Percentiles rank a stretch among this genome's conserved stretches.
Evolutionary conservation across 139 green algal genomes (phyloP).

Genomic region (Volvox africanus): DNA sequence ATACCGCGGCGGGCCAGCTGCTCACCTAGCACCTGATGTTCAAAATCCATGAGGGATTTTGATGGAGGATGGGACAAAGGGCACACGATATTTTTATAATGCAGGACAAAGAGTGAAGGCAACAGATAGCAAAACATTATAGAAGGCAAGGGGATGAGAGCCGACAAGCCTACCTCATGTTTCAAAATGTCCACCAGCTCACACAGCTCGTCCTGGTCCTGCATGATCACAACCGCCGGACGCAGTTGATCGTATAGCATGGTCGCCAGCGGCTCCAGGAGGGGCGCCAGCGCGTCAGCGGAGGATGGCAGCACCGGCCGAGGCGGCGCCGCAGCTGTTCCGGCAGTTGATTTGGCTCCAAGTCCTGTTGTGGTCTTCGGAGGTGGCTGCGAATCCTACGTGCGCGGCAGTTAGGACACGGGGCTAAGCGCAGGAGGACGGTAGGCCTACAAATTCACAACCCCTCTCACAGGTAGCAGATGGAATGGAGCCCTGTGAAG

Average conservation of each 20-base stretch:
- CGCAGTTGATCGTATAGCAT: constrained; percentile 93
- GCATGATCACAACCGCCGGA: constrained; percentile 81
- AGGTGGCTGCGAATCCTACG: not conserved
- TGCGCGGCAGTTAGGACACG: too few species aligned
- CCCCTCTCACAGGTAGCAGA: too few species aligned
- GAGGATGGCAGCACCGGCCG: constrained; percentile 28
- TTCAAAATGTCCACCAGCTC: constrained; percentile 92
- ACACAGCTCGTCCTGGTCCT: constrained; percentile 88
- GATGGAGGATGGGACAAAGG: not conserved
- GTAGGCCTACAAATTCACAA: too few species aligned
- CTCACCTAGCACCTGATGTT: constrained; percentile 82
- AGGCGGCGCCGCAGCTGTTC: not conserved
- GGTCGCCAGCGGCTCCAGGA: constrained; percentile 90
- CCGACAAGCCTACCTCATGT: constrained; percentile 70
- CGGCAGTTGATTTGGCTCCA: not conserved
- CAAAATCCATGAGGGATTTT: too few species aligned
- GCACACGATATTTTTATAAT: too few species aligned
- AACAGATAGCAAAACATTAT: too few species aligned
- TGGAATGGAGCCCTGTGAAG: too few species aligned
- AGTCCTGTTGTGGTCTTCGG: not conserved
- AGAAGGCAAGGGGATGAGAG: too few species aligned
- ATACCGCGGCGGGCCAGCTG: constrained; percentile 73
- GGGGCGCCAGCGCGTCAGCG: constrained; percentile 65
- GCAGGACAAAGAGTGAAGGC: too few species aligned
- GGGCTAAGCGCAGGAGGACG: too few species aligned